Evolutionary conservation across 2,329 filamentous ascomycete species (phyloP).

Genomic region (Fusarium albidum): DNA sequence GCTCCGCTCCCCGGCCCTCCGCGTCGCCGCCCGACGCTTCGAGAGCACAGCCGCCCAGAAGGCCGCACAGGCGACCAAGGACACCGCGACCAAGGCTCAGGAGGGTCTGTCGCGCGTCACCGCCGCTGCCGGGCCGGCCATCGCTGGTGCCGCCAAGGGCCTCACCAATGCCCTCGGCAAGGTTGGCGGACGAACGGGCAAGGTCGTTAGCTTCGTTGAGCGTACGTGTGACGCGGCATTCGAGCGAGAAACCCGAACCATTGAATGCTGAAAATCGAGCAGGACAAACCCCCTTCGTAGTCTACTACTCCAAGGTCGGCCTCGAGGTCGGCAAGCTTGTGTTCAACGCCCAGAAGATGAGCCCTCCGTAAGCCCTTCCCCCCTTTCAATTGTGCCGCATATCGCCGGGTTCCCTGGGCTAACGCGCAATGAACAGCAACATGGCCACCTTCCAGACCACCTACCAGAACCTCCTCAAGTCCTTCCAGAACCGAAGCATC

Average conservation of each 20-base stretch:
- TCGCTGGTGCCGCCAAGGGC: slow-evolving; percentile 74
- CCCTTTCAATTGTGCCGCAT: slow-evolving; percentile 15
- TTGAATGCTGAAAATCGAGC: slow-evolving; percentile 29
- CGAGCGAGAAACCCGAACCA: not conserved
- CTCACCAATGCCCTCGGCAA: slow-evolving; percentile 73
- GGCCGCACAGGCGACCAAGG: slow-evolving; percentile 53
- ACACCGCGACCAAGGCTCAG: slow-evolving; percentile 69
- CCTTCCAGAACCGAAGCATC: slow-evolving; percentile 70
- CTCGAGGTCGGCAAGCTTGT: slow-evolving; percentile 89
- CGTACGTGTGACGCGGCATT: slow-evolving; percentile 66
- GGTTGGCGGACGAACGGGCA: slow-evolving; percentile 85
- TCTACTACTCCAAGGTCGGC: slow-evolving; percentile 93
- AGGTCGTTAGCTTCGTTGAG: slow-evolving; percentile 81
- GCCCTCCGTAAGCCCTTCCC: slow-evolving; percentile 86
- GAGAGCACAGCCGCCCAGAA: slow-evolving; percentile 64
- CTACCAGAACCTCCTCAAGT: slow-evolving; percentile 78
- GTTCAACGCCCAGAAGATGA: slow-evolving; percentile 89
- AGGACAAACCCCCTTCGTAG: slow-evolving; percentile 85
- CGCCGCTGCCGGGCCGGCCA: slow-evolving; percentile 79
- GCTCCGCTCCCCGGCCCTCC: slow-evolving; percentile 56
- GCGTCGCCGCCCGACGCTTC: slow-evolving; percentile 63
- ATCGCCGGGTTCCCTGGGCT: slow-evolving; percentile 13
- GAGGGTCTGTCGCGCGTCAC: slow-evolving; percentile 85
- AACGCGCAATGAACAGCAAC: slow-evolving; percentile 61
- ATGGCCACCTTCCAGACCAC: slow-evolving; percentile 85